A percentile compares a stretch with the other conserved stretches of the same genome.
Conservation (phyloP, 2,329 filamentous ascomycete species). For the Colletotrichum sp. region DNA sequence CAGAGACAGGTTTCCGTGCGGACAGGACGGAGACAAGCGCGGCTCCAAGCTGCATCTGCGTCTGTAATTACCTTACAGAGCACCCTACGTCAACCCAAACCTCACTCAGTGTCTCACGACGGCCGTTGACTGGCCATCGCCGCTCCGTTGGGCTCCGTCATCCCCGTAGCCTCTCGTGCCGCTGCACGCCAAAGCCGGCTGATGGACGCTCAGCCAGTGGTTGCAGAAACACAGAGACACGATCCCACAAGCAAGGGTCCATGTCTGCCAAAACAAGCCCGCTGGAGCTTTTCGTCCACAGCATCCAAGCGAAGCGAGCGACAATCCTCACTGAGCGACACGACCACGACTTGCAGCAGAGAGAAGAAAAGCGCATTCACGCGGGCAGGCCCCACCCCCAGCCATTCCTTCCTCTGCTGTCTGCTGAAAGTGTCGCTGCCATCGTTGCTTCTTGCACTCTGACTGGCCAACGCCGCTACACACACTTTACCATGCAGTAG, state of each 20-base stretch:
- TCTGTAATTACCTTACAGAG: background rate
- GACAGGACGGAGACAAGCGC: background rate
- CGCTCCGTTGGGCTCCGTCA: background rate
- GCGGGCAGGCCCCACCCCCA: background rate
- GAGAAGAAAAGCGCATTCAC: background rate
- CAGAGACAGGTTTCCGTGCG: background rate
- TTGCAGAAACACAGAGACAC: slow-evolving; percentile 12
- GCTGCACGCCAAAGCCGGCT: slow-evolving; percentile 1
- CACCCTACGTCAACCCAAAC: background rate
- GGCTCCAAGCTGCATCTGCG: background rate
- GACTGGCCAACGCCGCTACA: background rate
- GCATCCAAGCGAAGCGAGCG: background rate
- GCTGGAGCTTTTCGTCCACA: background rate
- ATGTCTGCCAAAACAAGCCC: slow-evolving; percentile 4
- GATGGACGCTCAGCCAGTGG: slow-evolving; percentile 7
- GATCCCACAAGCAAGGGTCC: slow-evolving; percentile 14
- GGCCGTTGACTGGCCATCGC: slow-evolving; percentile 14
- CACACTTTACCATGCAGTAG: background rate
- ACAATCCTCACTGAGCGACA: background rate
- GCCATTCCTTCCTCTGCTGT: slow-evolving; percentile 2
- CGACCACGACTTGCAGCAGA: background rate
- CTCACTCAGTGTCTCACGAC: slow-evolving; percentile 7
- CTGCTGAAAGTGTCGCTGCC: background rate
- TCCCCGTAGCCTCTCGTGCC: background rate
- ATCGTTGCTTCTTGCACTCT: slow-evolving; percentile 2